Evolutionary conservation across 2,329 filamentous ascomycete genomes (phyloP).

Genomic region (Penicillium sp.): DNA sequence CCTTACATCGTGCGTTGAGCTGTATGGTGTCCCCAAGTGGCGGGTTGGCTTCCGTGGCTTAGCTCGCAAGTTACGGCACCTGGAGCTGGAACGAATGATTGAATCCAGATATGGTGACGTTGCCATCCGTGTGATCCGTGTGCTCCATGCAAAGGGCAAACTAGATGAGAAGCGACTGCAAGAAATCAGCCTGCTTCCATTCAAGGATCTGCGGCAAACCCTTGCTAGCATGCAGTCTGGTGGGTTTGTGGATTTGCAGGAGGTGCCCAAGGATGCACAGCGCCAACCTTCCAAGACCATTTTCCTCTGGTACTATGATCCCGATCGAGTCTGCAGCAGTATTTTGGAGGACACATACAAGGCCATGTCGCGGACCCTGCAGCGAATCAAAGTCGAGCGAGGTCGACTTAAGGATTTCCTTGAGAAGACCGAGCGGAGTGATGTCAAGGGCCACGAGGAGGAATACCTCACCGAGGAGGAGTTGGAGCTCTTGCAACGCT

Average conservation of each 20-base stretch:
- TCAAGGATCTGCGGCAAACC: slow-evolving; percentile 79
- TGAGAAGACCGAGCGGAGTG: slow-evolving; percentile 77
- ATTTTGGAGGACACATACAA: slow-evolving; percentile 85
- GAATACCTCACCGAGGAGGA: slow-evolving; percentile 76
- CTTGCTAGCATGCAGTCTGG: slow-evolving; percentile 83
- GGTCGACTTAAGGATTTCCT: slow-evolving; percentile 71
- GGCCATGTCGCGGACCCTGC: slow-evolving; percentile 79
- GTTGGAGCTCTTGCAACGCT: slow-evolving; percentile 66
- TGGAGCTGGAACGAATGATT: slow-evolving; percentile 80
- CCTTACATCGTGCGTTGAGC: slow-evolving; percentile 37
- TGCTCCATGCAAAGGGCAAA: slow-evolving; percentile 83
- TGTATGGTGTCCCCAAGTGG: slow-evolving; percentile 69
- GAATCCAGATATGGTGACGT: slow-evolving; percentile 73
- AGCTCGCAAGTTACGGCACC: slow-evolving; percentile 68
- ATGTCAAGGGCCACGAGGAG: slow-evolving; percentile 82
- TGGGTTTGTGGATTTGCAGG: slow-evolving; percentile 87
- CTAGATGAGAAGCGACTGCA: slow-evolving; percentile 91
- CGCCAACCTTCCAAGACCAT: slow-evolving; percentile 80
- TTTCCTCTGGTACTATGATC: slow-evolving; percentile 90
- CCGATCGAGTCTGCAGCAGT: slow-evolving; percentile 67
- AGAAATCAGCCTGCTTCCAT: slow-evolving; percentile 77
- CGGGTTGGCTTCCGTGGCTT: slow-evolving; percentile 78
- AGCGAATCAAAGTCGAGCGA: slow-evolving; percentile 76
- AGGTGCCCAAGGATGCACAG: slow-evolving; percentile 85
- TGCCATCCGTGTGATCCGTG: slow-evolving; percentile 79